Percentiles rank a stretch among this genome's conserved stretches.
These are phyloP conservation scores for Bimuria novae-zelandiae DNA, from an alignment of 2,329 filamentous ascomycete genomes.

Conservation along the genomic window DNA sequence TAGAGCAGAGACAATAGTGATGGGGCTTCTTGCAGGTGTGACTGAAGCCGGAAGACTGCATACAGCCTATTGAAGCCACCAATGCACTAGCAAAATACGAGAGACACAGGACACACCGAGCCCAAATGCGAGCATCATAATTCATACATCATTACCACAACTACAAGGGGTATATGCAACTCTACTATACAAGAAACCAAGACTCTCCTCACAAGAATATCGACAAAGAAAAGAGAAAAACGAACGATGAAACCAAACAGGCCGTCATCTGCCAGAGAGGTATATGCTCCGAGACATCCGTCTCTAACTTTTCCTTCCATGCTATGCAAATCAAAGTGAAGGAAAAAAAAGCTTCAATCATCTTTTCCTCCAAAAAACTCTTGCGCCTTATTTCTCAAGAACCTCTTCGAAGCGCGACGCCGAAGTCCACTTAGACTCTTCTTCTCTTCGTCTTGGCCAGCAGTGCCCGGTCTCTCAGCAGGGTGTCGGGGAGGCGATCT, in stretches of 20 bases:
- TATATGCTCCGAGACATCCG: background rate
- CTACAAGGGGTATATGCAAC: constrained; percentile 18
- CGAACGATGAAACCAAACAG: too few species aligned
- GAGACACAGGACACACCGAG: too few species aligned
- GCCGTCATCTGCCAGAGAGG: background rate
- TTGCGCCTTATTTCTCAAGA: constrained; percentile 19
- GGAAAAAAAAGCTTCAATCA: background rate
- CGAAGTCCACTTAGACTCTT: constrained; percentile 26
- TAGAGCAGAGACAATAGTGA: too few species aligned
- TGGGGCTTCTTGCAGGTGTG: too few species aligned
- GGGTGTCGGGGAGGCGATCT: constrained; percentile 3
- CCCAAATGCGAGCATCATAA: background rate
- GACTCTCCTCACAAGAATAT: background rate
- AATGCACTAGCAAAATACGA: too few species aligned
- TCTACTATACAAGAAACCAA: constrained; percentile 12
- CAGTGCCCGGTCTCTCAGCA: constrained; percentile 24
- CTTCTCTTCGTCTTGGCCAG: constrained; percentile 21
- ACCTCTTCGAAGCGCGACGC: constrained; percentile 29
- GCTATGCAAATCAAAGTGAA: background rate
- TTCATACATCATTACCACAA: constrained; percentile 7
- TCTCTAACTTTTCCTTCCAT: background rate
- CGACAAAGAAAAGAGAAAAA: too few species aligned
- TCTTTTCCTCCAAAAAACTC: background rate
- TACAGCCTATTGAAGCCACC: too few species aligned
- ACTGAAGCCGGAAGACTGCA: too few species aligned